These are phyloP conservation scores for Suillus clintonianus DNA, from an alignment of 768 basidiomycete genomes.

Conservation along the genomic window DNA sequence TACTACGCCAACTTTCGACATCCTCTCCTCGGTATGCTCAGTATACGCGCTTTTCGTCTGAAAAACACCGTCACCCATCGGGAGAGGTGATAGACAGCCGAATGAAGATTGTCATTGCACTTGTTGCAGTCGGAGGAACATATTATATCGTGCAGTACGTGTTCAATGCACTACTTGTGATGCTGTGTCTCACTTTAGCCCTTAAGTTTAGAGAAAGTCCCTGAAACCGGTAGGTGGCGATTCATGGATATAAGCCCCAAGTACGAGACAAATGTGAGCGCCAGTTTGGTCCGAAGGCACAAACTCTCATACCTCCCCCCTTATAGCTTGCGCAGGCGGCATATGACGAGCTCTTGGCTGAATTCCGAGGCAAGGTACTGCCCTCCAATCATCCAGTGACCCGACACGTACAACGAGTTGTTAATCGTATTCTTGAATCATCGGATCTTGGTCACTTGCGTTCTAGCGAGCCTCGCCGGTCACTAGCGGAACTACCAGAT, in stretches of 20 bases:
- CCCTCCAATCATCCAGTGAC: conserved; percentile 68
- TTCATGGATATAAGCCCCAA: conserved; percentile 79
- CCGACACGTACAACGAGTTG: conserved; percentile 68
- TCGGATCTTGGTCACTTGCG: conserved; percentile 69
- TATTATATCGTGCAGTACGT: conserved; percentile 33
- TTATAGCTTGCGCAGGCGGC: conserved; percentile 45
- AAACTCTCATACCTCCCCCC: neutral
- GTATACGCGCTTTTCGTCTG: conserved; percentile 28
- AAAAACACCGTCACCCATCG: conserved; percentile 4
- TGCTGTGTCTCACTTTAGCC: neutral
- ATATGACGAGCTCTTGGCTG: conserved; percentile 44
- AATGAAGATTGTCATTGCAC: conserved; percentile 18
- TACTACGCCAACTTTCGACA: conserved; percentile 19
- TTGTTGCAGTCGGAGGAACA: conserved; percentile 21
- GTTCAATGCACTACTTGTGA: neutral
- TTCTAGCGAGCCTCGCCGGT: conserved; percentile 10
- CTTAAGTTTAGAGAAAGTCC: conserved; percentile 76
- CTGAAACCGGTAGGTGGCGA: conserved; percentile 84
- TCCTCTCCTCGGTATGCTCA: conserved; percentile 21
- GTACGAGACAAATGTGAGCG: conserved; percentile 55
- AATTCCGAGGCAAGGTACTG: conserved; percentile 58
- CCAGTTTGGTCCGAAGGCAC: conserved; percentile 13
- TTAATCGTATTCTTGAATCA: conserved; percentile 64
- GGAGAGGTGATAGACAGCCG: conserved; percentile 10
- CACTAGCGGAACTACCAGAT: conserved; percentile 7